Base-by-base conservation (phyloP, 176 grass and related monocot species). In the Musa schizocarpa region DNA sequence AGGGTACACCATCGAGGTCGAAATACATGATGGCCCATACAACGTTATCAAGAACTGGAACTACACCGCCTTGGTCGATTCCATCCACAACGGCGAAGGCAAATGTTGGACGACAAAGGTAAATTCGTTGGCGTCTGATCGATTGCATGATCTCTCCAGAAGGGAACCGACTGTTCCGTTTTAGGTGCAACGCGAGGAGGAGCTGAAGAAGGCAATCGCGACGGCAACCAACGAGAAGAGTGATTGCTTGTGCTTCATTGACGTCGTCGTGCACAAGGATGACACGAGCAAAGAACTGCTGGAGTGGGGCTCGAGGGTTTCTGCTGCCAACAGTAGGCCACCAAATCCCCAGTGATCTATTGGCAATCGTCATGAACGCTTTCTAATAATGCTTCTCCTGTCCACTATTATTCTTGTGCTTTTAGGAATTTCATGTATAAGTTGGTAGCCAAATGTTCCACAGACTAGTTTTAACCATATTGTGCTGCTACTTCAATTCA, bases 41-140 rank as follows among this genome's bases (percentile, higher is more conserved):
- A 68, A 68, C 11, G 65, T 68, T 25, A 68, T 68, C 23, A 68
- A 68, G 65, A 68, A 68, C 65, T 68, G 65, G 65, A 68, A 68
- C 65, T 68, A 48, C 65, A 43, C 65, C 13, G 65, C 65, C 9
- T 25, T 68, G 10, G 22, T 68, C 0, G 25, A 68, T 13, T 23
- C 65, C 65, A 68, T 68, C 5, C 65, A 68, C 26, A 68, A 68
- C 34, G 65, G 65, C 1, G 65, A 68, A 43, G 65, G 65, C 65
- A 68, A 68, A 13, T 68, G 65, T 25, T 68, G 65, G 65, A 68
- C 65, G 11, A 29, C 65, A 16, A 68, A 68, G 24, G 65, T 68
- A 25, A 29, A 7, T 14, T 66, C 24, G 9, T 11, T 29, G 3
- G 19, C 14, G 59, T 65, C 9, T 21, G 9, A 21, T 43, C 0